Evolutionary conservation across 1,139 yeast species (phyloP).

Genomic region (Pichia sp.): DNA sequence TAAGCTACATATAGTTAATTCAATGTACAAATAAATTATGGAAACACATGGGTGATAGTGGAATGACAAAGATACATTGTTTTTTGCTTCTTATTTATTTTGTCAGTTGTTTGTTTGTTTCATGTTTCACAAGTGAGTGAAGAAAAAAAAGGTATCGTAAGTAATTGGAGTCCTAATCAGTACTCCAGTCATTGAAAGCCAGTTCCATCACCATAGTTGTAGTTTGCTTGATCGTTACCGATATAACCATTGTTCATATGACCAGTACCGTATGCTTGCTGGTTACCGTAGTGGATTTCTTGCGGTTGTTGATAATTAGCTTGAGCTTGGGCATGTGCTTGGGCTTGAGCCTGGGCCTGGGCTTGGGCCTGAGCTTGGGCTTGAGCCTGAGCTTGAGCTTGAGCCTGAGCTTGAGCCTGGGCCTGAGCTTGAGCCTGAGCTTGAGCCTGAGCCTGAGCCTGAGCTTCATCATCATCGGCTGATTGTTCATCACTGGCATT

Average conservation of each 20-base stretch:
- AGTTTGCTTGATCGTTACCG: conserved; percentile 24
- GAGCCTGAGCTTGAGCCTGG: conserved; percentile 28
- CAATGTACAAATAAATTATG: conserved; percentile 3
- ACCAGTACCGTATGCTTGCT: conserved; percentile 16
- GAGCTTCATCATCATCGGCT: conserved; percentile 56
- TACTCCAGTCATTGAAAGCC: conserved; percentile 25
- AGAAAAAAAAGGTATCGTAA: not conserved
- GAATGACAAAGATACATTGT: not conserved
- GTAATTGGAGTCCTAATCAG: not conserved
- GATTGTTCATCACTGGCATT: conserved; percentile 87
- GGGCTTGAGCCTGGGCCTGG: conserved; percentile 18
- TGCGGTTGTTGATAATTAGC: conserved; percentile 10
- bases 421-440: conserved; percentile 24
- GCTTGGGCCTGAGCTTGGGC: conserved; percentile 20
- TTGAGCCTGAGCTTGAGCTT: conserved; percentile 18
- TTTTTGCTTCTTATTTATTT: not conserved
- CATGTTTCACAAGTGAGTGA: not conserved
- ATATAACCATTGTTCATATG: conserved; percentile 27
- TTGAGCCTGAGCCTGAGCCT: conserved; percentile 23
- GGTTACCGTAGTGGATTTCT: conserved; percentile 14
- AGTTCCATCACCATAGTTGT: conserved; percentile 24
- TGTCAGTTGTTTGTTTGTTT: not conserved
- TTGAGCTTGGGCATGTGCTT: conserved; percentile 13
- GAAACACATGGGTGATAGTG: not conserved
- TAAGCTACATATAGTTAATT: not conserved